These are phyloP conservation scores for Amphichorda felina DNA, from an alignment of 2,329 filamentous ascomycete species.

Conservation along the genomic window DNA sequence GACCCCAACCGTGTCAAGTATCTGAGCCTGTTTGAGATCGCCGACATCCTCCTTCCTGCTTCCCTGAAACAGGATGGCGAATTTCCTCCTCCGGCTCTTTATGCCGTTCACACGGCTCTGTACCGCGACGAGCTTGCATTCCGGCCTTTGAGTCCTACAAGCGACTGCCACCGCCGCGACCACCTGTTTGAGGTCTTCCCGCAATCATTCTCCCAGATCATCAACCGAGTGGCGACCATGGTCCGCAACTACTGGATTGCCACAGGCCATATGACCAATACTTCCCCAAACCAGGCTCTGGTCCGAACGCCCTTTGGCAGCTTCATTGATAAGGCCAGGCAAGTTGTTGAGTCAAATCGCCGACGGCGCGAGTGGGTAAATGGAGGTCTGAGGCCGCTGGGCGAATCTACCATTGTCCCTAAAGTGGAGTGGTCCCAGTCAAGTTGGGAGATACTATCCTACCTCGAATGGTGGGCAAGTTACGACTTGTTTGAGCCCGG, in stretches of 20 bases:
- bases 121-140: slow-evolving; percentile 49
- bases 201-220: slow-evolving; percentile 13
- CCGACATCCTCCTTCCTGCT: slow-evolving; percentile 28
- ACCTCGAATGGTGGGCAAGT: slow-evolving; percentile 58
- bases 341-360: slow-evolving; percentile 39
- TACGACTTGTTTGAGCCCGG: slow-evolving; percentile 38
- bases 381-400: slow-evolving; percentile 29
- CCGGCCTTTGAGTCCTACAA: slow-evolving; percentile 33
- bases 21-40: slow-evolving; percentile 38
- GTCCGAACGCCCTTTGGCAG: slow-evolving; percentile 15
- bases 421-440: slow-evolving; percentile 15
- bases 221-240: slow-evolving; percentile 17
- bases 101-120: slow-evolving; percentile 59
- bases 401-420: slow-evolving; percentile 9
- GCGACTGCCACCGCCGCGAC: slow-evolving; percentile 33
- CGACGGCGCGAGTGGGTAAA: slow-evolving; percentile 33
- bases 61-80: slow-evolving; percentile 19
- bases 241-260: slow-evolving; percentile 15
- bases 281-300: background rate
- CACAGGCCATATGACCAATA: background rate
- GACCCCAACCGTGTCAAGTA: slow-evolving; percentile 24
- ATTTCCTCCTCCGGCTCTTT: slow-evolving; percentile 39
- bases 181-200: slow-evolving; percentile 48
- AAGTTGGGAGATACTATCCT: slow-evolving; percentile 44
- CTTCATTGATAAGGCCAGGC: slow-evolving; percentile 38